Base-by-base conservation (phyloP, 2,329 filamentous ascomycete genomes). In the Orbilia blumenaviensis region DNA sequence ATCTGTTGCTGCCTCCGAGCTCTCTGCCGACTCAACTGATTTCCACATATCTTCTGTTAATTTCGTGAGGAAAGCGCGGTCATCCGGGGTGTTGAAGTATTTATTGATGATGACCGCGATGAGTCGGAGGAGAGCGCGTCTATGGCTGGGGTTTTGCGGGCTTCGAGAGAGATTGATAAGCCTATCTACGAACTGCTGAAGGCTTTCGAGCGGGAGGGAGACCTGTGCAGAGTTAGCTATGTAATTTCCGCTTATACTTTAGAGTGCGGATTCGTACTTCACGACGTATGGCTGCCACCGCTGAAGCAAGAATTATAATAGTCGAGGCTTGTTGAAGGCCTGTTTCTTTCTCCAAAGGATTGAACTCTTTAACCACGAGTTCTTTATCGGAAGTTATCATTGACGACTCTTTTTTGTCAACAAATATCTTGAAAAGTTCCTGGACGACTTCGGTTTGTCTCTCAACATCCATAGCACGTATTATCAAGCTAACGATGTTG, bases 401-500 rank as follows among this genome's bases (percentile, higher is more conserved):
- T 79, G 36, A 77, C 52, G 71, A 85, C 83, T 25, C 80, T 78
- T 21, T 80, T 79, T 25, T 80, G 44, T n/a, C 81, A 78, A 46
- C 81, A 81, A 87, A 89, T 3, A 89, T 82, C 7, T 83, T 85
- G 78, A 88, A 89, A 10, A 87, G 79, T 73, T 88, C 86, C n/a
- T 84, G 80, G 1, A 85, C 83, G n/a, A 88, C 84, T 62, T 84
- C 81, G 9, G 85, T 83, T 78, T 88, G 86, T 64, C 87, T 86
- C 52, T 85, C 83, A 34, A 84, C 83, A 0, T 86, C 84, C 58
- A 89, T 85, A 12, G 85, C 83, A 50, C 87, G 84, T 32, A 90
- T 83, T 50, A 90, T 87, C 50, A 89, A 82, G 78, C 88, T 89
- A 79, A 85, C 86, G 36, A 91, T 85, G 46, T 87, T 85, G 21